Conservation (phyloP, 345 rosid species). For the Nephelium lappaceum region DNA sequence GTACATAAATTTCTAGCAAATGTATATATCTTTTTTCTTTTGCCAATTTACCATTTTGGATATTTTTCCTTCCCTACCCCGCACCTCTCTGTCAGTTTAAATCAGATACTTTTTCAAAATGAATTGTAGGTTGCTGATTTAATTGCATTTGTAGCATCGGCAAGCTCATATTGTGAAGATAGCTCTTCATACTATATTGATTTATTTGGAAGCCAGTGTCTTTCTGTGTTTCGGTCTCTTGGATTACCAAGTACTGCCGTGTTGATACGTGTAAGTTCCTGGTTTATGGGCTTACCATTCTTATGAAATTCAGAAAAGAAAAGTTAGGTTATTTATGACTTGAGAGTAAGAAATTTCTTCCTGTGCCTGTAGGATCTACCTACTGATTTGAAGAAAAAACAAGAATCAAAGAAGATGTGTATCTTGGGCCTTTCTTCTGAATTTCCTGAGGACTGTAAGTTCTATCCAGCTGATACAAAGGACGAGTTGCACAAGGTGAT, state of each 20-base stretch:
- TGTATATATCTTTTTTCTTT: background rate
- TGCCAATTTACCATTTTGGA: background rate
- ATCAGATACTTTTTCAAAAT: background rate
- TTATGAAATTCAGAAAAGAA: slow-evolving; percentile 1
- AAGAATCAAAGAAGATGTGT: slow-evolving; percentile 70
- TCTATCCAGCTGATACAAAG: slow-evolving; percentile 82
- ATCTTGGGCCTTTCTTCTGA: slow-evolving; percentile 65
- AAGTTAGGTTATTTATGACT: background rate
- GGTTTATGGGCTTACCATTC: background rate
- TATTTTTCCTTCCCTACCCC: background rate
- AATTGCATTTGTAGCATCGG: slow-evolving; percentile 91
- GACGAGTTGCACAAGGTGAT: slow-evolving; percentile 93
- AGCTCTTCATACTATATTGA: slow-evolving; percentile 54
- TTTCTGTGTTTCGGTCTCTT: slow-evolving; percentile 79
- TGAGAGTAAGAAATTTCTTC: slow-evolving; percentile 20
- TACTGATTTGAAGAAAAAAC: slow-evolving; percentile 58
- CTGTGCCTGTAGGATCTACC: slow-evolving; percentile 67
- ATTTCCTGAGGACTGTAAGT: slow-evolving; percentile 88
- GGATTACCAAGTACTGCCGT: slow-evolving; percentile 92
- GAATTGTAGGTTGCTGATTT: slow-evolving; percentile 85
- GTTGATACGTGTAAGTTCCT: slow-evolving; percentile 76
- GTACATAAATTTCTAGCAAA: slow-evolving; percentile 33
- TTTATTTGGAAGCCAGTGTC: slow-evolving; percentile 83
- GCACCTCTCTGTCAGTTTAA: background rate
- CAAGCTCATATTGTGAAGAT: slow-evolving; percentile 56